Conservation (phyloP, 2,329 filamentous ascomycete species). For the Fusarium sp. region DNA sequence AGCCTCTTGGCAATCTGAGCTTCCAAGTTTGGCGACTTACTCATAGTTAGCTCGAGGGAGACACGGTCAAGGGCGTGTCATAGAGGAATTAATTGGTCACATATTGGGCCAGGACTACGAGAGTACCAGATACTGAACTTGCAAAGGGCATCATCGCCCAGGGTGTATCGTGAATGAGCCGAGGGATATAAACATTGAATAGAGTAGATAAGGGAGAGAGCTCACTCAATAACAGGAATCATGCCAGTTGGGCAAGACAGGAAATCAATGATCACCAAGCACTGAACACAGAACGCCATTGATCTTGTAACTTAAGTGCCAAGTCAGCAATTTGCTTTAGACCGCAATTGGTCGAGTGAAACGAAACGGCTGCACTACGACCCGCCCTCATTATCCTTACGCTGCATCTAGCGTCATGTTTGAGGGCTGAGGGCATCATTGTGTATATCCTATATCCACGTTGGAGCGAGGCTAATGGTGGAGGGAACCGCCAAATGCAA, state of each 20-base stretch:
- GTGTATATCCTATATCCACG: neutral
- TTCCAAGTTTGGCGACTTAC: slow-evolving; percentile 32
- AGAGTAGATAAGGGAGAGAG: slow-evolving; percentile 10
- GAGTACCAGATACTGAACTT: neutral
- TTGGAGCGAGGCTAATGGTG: slow-evolving; percentile 1
- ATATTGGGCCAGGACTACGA: slow-evolving; percentile 27
- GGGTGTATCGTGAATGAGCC: neutral
- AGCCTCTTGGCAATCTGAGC: slow-evolving; percentile 24
- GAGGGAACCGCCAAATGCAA: slow-evolving; percentile 16
- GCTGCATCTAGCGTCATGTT: slow-evolving; percentile 20
- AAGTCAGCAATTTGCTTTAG: slow-evolving; percentile 44
- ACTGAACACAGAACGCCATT: slow-evolving; percentile 34
- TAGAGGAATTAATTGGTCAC: slow-evolving; percentile 15
- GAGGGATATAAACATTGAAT: slow-evolving; percentile 1
- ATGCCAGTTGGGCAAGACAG: slow-evolving; percentile 10
- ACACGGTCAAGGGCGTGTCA: slow-evolving; percentile 14
- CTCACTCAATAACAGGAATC: slow-evolving; percentile 4
- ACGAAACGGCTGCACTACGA: slow-evolving; percentile 45
- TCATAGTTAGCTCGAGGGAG: slow-evolving; percentile 11
- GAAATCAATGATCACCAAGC: slow-evolving; percentile 13
- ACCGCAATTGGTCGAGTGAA: slow-evolving; percentile 42
- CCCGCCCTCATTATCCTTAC: slow-evolving; percentile 29
- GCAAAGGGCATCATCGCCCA: slow-evolving; percentile 1
- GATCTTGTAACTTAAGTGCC: slow-evolving; percentile 20
- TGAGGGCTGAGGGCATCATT: neutral